Evolutionary conservation across 2,329 filamentous ascomycete species (phyloP).

Genomic region (Xylariaceae sp.): DNA sequence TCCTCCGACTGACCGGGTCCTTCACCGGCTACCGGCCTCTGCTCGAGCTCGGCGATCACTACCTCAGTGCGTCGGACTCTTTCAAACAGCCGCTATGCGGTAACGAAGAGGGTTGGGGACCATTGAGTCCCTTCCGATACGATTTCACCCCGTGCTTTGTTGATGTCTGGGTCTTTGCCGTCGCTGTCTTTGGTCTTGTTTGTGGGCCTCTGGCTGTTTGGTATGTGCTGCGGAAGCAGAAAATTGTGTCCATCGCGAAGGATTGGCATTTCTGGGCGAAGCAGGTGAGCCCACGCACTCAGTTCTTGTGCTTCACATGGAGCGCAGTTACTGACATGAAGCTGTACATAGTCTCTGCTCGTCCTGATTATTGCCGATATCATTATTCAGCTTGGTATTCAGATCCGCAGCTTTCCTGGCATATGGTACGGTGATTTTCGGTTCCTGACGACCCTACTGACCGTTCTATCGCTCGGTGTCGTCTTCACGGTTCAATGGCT

Average conservation of each 20-base stretch:
- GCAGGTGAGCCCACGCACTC: slow-evolving; percentile 54
- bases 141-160: slow-evolving; percentile 98
- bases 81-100: slow-evolving; percentile 72
- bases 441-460: slow-evolving; percentile 73
- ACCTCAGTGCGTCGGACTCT: slow-evolving; percentile 49
- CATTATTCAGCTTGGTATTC: slow-evolving; percentile 66
- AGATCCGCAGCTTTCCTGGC: slow-evolving; percentile 62
- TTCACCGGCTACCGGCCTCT: slow-evolving; percentile 53
- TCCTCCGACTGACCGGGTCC: slow-evolving; percentile 53
- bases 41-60: slow-evolving; percentile 50
- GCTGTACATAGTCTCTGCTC: slow-evolving; percentile 21
- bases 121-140: slow-evolving; percentile 77
- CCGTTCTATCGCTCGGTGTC: slow-evolving; percentile 65
- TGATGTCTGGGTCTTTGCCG: slow-evolving; percentile 77
- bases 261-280: slow-evolving; percentile 93
- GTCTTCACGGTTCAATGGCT: slow-evolving; percentile 78
- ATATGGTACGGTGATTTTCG: slow-evolving; percentile 78
- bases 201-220: slow-evolving; percentile 72
- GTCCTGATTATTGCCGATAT: slow-evolving; percentile 61
- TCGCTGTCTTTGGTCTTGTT: slow-evolving; percentile 74
- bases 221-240: slow-evolving; percentile 68
- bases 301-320: neutral
- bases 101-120: slow-evolving; percentile 92
- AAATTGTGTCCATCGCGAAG: slow-evolving; percentile 62
- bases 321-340: slow-evolving; percentile 3